Evolutionary conservation across 1,284 basidiomycete species (phyloP).

Genomic region (Ustilago trichophora): DNA sequence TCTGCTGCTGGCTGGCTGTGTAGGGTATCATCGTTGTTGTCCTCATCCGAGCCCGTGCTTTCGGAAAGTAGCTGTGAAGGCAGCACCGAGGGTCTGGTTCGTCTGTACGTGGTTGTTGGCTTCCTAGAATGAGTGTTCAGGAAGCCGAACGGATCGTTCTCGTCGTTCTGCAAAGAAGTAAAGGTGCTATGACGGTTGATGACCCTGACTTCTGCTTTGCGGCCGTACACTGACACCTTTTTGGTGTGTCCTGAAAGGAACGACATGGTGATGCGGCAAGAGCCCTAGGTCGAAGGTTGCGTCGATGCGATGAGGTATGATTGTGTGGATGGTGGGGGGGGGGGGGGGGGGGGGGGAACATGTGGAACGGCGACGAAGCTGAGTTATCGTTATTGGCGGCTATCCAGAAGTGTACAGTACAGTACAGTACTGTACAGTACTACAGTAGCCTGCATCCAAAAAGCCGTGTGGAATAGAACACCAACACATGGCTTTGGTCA

Average conservation of each 20-base stretch:
- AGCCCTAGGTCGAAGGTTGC: not conserved
- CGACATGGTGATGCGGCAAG: slow-evolving; percentile 17
- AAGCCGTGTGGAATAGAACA: slow-evolving; percentile 8
- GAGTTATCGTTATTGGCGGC: too few species aligned
- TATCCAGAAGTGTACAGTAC: too few species aligned
- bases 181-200: slow-evolving; percentile 33
- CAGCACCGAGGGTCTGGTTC: slow-evolving; percentile 14
- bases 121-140: slow-evolving; percentile 22
- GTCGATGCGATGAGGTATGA: too few species aligned
- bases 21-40: not conserved
- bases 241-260: slow-evolving; percentile 33
- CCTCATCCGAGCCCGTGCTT: not conserved
- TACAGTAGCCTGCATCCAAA: too few species aligned
- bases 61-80: slow-evolving; percentile 1
- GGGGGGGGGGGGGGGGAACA: not conserved
- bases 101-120: slow-evolving; percentile 19
- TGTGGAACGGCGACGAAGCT: too few species aligned
- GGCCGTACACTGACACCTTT: slow-evolving; percentile 48
- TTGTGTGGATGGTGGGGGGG: not conserved
- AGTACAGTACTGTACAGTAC: too few species aligned
- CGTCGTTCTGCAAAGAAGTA: slow-evolving; percentile 19
- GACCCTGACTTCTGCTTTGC: slow-evolving; percentile 25
- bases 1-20: slow-evolving; percentile 6
- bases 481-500: slow-evolving; percentile 1
- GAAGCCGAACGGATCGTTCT: slow-evolving; percentile 45